These are phyloP conservation scores for Ambispora gerdemannii DNA, from an alignment of 192 early-diverging fungal genomes.

Conservation along the genomic window DNA sequence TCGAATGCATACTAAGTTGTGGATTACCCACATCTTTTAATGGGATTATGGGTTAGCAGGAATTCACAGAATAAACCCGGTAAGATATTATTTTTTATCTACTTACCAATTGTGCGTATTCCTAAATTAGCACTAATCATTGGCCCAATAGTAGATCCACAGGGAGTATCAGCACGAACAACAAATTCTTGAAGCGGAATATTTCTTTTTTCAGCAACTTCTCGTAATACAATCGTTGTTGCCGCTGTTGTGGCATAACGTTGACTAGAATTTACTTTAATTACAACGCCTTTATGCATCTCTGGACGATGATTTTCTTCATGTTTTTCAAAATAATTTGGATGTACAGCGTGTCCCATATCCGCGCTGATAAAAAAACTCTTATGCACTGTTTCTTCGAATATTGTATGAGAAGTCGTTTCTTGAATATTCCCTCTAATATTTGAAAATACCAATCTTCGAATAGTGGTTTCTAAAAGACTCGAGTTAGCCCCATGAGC, in stretches of 20 bases:
- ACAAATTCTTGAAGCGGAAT: slow-evolving; percentile 90
- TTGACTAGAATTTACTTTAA: slow-evolving; percentile 98
- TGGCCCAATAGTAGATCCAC: slow-evolving; percentile 97
- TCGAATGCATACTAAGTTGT: slow-evolving; percentile 96
- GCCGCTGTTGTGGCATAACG: slow-evolving; percentile 77
- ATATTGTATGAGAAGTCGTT: slow-evolving; percentile 52
- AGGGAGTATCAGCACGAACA: slow-evolving; percentile 90
- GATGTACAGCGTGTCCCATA: slow-evolving; percentile 91
- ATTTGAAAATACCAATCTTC: slow-evolving; percentile 51
- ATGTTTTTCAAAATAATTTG: slow-evolving; percentile 73
- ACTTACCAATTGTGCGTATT: slow-evolving; percentile 83
- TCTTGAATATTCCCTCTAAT: slow-evolving; percentile 33
- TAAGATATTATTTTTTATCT: background rate
- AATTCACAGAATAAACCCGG: background rate
- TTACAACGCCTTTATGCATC: slow-evolving; percentile 91
- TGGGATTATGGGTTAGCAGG: background rate
- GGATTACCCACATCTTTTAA: slow-evolving; percentile 86
- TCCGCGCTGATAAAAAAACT: slow-evolving; percentile 88
- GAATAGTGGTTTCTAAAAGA: slow-evolving; percentile 70
- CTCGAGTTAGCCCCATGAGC: slow-evolving; percentile 95
- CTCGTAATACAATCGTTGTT: slow-evolving; percentile 68
- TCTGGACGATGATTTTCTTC: slow-evolving; percentile 89
- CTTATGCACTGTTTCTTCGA: slow-evolving; percentile 80
- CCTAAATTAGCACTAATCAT: slow-evolving; percentile 93
- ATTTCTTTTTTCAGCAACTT: slow-evolving; percentile 70